Evolutionary conservation across 1,139 yeast species (phyloP).

Genomic region (Debaryomyces robertsiae): DNA sequence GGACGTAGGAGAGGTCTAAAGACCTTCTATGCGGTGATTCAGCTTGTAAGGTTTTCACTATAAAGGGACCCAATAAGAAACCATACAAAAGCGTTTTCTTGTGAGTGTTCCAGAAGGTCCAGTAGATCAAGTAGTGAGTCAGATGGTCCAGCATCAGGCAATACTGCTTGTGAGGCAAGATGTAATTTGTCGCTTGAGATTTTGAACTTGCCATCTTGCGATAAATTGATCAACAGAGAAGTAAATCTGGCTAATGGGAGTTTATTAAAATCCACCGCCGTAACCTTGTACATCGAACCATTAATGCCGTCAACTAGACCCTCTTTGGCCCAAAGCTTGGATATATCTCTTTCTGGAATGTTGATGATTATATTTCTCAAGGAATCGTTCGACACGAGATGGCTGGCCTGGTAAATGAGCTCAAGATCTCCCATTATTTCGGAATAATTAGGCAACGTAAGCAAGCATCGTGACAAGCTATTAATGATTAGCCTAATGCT

Average conservation of each 20-base stretch:
- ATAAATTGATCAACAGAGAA: constrained; percentile 23
- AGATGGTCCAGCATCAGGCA: constrained; percentile 9
- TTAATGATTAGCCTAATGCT: constrained; percentile 17
- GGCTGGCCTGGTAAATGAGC: constrained; percentile 14
- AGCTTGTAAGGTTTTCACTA: constrained; percentile 6
- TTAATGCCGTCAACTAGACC: constrained; percentile 13
- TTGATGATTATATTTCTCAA: constrained; percentile 26
- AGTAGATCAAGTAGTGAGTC: constrained; percentile 15
- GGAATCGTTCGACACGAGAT: constrained; percentile 14
- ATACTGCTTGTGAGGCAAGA: constrained; percentile 5
- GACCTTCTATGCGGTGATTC: neutral
- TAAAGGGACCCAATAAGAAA: constrained; percentile 11
- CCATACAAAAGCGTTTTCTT: constrained; percentile 11
- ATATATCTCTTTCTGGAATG: constrained; percentile 26
- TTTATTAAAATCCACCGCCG: constrained; percentile 25
- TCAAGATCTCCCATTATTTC: constrained; percentile 20
- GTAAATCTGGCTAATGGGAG: constrained; percentile 24
- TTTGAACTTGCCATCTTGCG: constrained; percentile 26
- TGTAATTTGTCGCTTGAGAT: constrained; percentile 20
- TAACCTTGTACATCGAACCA: constrained; percentile 21
- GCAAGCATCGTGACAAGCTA: constrained; percentile 12
- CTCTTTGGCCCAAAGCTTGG: constrained; percentile 13
- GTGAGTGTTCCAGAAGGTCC: constrained; percentile 10
- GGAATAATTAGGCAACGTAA: constrained; percentile 2
- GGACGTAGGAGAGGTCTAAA: neutral